A percentile compares a stretch with the other conserved stretches of the same genome.
These are phyloP conservation scores for Peterozyma toletana DNA, from an alignment of 805 yeast genomes.

Conservation along the genomic window DNA sequence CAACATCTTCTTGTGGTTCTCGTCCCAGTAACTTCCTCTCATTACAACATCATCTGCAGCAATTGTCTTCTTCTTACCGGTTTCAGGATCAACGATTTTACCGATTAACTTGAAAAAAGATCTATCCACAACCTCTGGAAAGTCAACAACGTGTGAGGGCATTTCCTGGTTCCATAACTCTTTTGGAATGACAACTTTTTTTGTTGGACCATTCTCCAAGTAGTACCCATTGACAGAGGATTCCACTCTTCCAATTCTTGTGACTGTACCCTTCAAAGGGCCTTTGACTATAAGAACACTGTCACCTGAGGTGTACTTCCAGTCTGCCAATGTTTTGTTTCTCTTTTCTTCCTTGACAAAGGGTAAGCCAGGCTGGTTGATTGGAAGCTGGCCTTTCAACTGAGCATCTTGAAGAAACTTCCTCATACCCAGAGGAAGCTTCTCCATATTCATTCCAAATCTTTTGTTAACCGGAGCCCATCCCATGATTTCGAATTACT, in stretches of 20 bases:
- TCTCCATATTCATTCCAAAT: constrained; percentile 21
- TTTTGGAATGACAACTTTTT: constrained; percentile 62
- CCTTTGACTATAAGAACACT: constrained; percentile 70
- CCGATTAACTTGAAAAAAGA: constrained; percentile 70
- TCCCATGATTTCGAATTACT: neutral
- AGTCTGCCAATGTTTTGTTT: constrained; percentile 38
- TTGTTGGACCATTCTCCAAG: constrained; percentile 63
- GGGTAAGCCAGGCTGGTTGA: constrained; percentile 17
- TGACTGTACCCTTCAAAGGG: constrained; percentile 63
- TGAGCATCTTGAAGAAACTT: constrained; percentile 22
- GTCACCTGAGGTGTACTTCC: constrained; percentile 70
- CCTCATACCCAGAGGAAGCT: constrained; percentile 19
- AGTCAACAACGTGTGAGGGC: constrained; percentile 60
- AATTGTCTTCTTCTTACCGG: constrained; percentile 57
- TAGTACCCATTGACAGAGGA: constrained; percentile 55
- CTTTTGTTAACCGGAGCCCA: constrained; percentile 16
- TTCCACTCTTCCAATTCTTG: constrained; percentile 55
- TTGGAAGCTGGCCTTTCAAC: constrained; percentile 22
- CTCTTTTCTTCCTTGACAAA: constrained; percentile 23
- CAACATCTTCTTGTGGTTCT: constrained; percentile 61
- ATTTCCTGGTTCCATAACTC: constrained; percentile 68
- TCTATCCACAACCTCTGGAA: constrained; percentile 57
- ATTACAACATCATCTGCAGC: constrained; percentile 72
- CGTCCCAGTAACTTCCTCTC: constrained; percentile 68
- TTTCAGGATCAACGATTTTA: constrained; percentile 55